These are phyloP conservation scores for Boletus tomentosulus DNA, from an alignment of 768 basidiomycete species.

Conservation along the genomic window DNA sequence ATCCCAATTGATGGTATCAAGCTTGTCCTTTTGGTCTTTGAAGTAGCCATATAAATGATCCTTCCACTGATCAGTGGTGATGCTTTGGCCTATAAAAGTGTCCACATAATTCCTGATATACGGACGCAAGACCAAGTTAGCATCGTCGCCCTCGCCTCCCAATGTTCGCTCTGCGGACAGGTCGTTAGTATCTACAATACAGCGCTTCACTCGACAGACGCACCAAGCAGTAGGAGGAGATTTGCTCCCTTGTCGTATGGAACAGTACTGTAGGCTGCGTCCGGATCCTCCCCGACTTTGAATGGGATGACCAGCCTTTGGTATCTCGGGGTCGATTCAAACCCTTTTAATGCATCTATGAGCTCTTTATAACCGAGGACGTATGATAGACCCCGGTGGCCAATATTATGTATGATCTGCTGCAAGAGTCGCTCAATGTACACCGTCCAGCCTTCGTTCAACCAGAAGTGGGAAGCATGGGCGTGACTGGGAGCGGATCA, in stretches of 20 bases:
- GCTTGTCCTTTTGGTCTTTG: constrained; percentile 38
- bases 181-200: not conserved
- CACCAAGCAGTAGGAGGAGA: constrained; percentile 80
- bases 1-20: constrained; percentile 56
- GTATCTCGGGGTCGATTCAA: constrained; percentile 58
- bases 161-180: constrained; percentile 42
- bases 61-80: constrained; percentile 57
- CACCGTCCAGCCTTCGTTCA: constrained; percentile 93
- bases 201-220: not conserved
- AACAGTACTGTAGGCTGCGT: constrained; percentile 69
- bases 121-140: constrained; percentile 39
- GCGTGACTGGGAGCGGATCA: constrained; percentile 46
- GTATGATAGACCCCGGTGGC: constrained; percentile 76
- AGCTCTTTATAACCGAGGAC: constrained; percentile 72
- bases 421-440: constrained; percentile 85
- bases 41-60: constrained; percentile 54
- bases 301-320: constrained; percentile 75
- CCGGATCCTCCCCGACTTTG: constrained; percentile 68
- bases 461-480: constrained; percentile 78
- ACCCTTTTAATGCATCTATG: constrained; percentile 62
- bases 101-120: constrained; percentile 54
- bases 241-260: constrained; percentile 93
- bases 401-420: constrained; percentile 63
- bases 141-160: constrained; percentile 45
- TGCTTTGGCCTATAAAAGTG: constrained; percentile 53